Percentiles rank a stretch among this genome's conserved stretches.
phyloP scores from a whole-genome alignment of 345 rosid species.

The Abelmoschus esculentus region DNA sequence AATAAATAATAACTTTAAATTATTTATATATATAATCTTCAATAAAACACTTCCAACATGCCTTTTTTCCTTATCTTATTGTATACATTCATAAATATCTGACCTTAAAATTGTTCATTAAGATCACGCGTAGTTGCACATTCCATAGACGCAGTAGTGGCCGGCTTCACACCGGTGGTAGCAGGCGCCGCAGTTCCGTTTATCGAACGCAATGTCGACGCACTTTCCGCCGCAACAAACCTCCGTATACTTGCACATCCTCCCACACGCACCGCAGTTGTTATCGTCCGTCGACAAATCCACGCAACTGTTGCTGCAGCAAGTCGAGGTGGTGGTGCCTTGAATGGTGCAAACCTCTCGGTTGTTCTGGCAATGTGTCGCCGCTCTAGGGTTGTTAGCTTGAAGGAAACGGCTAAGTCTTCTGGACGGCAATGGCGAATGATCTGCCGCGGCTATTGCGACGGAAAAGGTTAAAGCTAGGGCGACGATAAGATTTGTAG shows the following conservation, averaged over 20 bases:
- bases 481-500: constrained; percentile 31
- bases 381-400: constrained; percentile 52
- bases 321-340: constrained; percentile 24
- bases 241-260: constrained; percentile 49
- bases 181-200: constrained; percentile 74
- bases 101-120: not conserved
- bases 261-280: constrained; percentile 71
- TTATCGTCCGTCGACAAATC: constrained; percentile 34
- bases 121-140: constrained; percentile 55
- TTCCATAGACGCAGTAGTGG: constrained; percentile 50
- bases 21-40: not conserved
- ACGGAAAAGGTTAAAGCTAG: constrained; percentile 40
- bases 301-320: constrained; percentile 81
- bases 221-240: constrained; percentile 70
- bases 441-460: constrained; percentile 25
- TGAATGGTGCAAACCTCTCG: constrained; percentile 25
- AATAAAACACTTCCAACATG: not conserved
- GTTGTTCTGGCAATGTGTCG: constrained; percentile 51
- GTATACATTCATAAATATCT: constrained; percentile 11
- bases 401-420: constrained; percentile 53
- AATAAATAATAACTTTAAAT: not conserved
- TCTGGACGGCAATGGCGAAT: constrained; percentile 19
- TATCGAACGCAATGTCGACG: constrained; percentile 44
- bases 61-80: constrained; percentile 1
- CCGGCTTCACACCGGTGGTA: constrained; percentile 37